Base-by-base conservation (phyloP, 2,329 filamentous ascomycete genomes). In the Cladosporium sp. region DNA sequence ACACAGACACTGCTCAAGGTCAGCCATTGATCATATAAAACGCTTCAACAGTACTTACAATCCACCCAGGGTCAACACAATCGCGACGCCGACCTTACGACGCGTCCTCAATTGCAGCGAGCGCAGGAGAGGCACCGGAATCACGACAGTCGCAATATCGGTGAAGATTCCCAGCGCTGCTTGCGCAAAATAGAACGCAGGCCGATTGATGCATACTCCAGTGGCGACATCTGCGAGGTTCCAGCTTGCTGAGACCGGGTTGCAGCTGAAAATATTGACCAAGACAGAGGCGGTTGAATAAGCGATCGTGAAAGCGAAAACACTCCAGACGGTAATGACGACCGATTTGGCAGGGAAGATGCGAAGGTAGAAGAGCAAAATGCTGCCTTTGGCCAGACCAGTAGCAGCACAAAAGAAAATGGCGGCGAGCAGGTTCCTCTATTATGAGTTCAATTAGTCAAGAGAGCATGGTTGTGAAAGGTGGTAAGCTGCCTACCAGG, bases 351-450 rank as follows among this genome's bases (percentile, higher is more conserved):
- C 38, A 2, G 33, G 48, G 33, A 50, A 50, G n/a, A 50, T 50
- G 31, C 48, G 40, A 7, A 50, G 40, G 40, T 50, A 50, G 40
- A 50, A 50, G 11, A 50, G 32, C 32, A 50, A 31, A 19, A 50
- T 50, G 40, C 48, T 50, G 32, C 48, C 48, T 31, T 50, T 50
- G 10, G 48, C 48, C 11, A 50, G 48, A 10, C 48, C 48, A 13
- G 48, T 50, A 28, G 48, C 48, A 13, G 48, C 48, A 18, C 48
- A 50, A 31, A 50, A 50, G 9, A 50, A 18, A n/a, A 50, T 50
- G 31, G 48, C 48, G 1, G 48, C 48, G 5, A 50, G 16, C 14
- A 50, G 38, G 18, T 50, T 50, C 31, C 40, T 50, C 48, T 50
- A 18, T 28, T 10, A 18, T 11, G 3, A 16, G 10, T 38, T 28